These are phyloP conservation scores for Trichosporon faecale DNA, from an alignment of 1,284 basidiomycete genomes.

Conservation along the genomic window DNA sequence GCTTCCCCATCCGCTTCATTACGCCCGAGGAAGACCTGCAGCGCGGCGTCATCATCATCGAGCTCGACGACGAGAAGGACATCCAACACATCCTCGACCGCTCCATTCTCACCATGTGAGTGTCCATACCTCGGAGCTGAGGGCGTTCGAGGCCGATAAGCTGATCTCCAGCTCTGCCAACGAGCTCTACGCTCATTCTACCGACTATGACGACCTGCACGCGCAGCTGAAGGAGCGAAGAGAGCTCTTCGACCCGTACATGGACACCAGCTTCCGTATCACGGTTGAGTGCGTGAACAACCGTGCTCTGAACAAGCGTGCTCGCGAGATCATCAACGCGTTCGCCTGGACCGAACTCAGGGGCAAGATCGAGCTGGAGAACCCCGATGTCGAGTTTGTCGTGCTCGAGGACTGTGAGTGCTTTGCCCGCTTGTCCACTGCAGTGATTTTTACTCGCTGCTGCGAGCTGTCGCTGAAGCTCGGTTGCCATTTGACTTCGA, in stretches of 20 bases:
- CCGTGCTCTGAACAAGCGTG: conserved; percentile 17
- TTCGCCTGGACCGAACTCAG: conserved; percentile 72
- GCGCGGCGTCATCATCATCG: conserved; percentile 66
- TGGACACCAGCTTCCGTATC: conserved; percentile 75
- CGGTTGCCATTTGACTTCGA: neutral
- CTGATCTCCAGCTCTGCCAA: conserved; percentile 62
- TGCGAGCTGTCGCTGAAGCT: neutral
- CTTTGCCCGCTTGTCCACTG: too few relatives aligned
- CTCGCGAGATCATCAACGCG: conserved; percentile 64
- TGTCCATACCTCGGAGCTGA: conserved; percentile 10
- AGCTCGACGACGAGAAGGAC: conserved; percentile 68
- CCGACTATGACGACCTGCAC: conserved; percentile 67
- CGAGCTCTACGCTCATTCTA: conserved; percentile 69
- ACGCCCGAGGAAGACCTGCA: conserved; percentile 31
- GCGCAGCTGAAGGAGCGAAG: conserved; percentile 56
- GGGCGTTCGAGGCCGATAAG: neutral
- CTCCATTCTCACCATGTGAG: conserved; percentile 79
- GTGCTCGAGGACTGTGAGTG: conserved; percentile 83
- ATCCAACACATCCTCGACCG: conserved; percentile 69
- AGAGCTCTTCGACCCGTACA: conserved; percentile 61
- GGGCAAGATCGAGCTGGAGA: conserved; percentile 79
- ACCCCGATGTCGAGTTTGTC: conserved; percentile 71
- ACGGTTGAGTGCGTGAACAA: conserved; percentile 68
- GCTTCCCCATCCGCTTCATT: conserved; percentile 43
- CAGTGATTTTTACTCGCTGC: too few relatives aligned